phyloP scores from a whole-genome alignment of 148 eudicot genomes.

The Drosera capensis region DNA sequence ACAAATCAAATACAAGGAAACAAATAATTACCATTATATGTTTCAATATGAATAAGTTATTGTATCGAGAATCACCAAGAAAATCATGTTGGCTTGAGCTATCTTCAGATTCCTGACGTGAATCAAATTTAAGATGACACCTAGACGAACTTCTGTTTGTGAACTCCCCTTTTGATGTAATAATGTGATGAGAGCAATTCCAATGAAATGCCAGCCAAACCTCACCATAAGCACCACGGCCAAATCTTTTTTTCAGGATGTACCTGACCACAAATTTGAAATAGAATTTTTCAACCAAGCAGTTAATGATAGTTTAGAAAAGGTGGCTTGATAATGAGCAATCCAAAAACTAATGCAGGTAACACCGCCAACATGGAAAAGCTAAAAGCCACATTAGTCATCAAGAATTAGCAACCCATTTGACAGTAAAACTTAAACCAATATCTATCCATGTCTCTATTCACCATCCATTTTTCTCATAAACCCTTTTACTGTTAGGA shows the following conservation, averaged over 20 bases:
- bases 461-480: too few relatives aligned
- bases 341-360: too few relatives aligned
- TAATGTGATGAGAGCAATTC: conserved; percentile 46
- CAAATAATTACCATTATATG: conserved; percentile 68
- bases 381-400: too few relatives aligned
- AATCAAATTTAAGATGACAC: conserved; percentile 18
- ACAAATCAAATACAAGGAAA: neutral
- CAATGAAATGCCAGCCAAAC: conserved; percentile 99
- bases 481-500: too few relatives aligned
- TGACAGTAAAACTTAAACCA: too few relatives aligned
- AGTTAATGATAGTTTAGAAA: neutral
- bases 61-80: conserved; percentile 19
- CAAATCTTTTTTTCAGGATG: conserved; percentile 64
- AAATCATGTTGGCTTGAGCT: conserved; percentile 24
- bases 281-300: neutral
- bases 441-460: too few relatives aligned
- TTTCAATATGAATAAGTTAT: conserved; percentile 66
- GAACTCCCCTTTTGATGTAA: conserved; percentile 21
- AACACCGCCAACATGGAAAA: too few relatives aligned
- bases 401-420: too few relatives aligned
- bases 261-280: conserved; percentile 33
- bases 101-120: conserved; percentile 15
- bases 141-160: conserved; percentile 17
- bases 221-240: conserved; percentile 96
- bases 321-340: too few relatives aligned